These are phyloP conservation scores for Saprolegnia diclina DNA, from an alignment of 352 stramenopile genomes.

Conservation along the genomic window DNA sequence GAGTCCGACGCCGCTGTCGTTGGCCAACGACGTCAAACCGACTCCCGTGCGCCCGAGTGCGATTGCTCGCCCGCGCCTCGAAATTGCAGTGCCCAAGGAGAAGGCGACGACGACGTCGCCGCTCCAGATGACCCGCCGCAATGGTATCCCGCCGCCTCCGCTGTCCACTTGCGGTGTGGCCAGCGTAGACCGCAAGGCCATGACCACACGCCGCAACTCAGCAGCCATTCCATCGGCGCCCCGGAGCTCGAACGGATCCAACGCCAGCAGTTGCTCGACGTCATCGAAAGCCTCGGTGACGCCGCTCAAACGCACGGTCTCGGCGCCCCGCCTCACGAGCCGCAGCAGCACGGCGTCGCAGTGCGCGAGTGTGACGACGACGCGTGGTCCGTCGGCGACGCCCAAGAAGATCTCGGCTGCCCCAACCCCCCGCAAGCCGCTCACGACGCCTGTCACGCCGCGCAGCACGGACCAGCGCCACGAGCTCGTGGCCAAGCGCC, in stretches of 20 bases:
- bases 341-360: neutral
- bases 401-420: neutral
- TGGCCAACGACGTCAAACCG: slow-evolving; percentile 4
- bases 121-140: neutral
- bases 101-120: neutral
- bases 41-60: neutral
- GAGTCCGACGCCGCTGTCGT: neutral
- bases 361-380: slow-evolving; percentile 6
- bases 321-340: neutral
- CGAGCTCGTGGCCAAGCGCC: slow-evolving; percentile 14
- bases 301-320: neutral
- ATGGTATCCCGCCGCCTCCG: too few relatives aligned
- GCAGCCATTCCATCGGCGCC: too few relatives aligned
- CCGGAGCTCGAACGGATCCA: neutral
- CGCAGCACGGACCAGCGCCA: slow-evolving; percentile 3
- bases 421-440: neutral
- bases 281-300: neutral
- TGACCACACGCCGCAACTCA: neutral
- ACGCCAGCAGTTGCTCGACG: neutral
- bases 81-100: neutral
- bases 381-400: neutral
- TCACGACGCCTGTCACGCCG: neutral
- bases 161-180: neutral
- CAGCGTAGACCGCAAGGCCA: neutral
- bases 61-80: neutral